Evolutionary conservation across 2,329 filamentous ascomycete species (phyloP), one percentile per base, ranked within the genome.

Genomic region (Hypoxylon sp.): DNA sequence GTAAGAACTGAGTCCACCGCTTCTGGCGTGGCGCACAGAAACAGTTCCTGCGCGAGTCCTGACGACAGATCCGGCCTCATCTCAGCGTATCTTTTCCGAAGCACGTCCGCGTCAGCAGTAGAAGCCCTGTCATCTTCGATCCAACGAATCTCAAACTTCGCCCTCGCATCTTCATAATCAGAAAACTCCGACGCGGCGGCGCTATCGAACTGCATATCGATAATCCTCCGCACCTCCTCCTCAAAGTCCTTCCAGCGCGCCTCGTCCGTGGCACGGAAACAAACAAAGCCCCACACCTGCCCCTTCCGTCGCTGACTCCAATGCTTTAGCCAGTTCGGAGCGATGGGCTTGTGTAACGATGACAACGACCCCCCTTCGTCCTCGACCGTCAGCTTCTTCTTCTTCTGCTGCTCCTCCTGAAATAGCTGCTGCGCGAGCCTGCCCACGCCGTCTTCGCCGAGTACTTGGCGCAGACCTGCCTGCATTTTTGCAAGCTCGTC

Each of bases 131-230:
- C 14, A 17, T 19, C n/a, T 42, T 42, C 39, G 39, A 42, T 42
- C 39, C 39, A 42, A n/a, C 39, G 39, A 48, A 48, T 48, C 46
- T 48, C 46, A 14, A 48, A 29, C 14, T 48, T 48, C 22, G 46
- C 46, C 22, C 46, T 48, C 46, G 46, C 46, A 9, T 48, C 24
- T 1, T 48, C 46, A n/a, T 48, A 48, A 26, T 48, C 19, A 10
- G 46, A n/a, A 42, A 42, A n/a, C 6, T 19, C 39, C 39, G n/a
- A 10, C 9, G 6, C 37, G 14, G 37, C 39, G 39, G 39, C 39
- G 39, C 39, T 19, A 5, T 17, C n/a, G n/a, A 42, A 19, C 6
- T 42, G 39, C 17, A 42, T 0, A 10, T 19, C 39, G 3, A 42
- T 19, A 42, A 42, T 42, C 39, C 39, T 42, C n/a, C 39, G 39